Evolutionary conservation across 2,329 filamentous ascomycete genomes (phyloP), one percentile per base, ranked within the genome.

Genomic region (Thelonectria olida): DNA sequence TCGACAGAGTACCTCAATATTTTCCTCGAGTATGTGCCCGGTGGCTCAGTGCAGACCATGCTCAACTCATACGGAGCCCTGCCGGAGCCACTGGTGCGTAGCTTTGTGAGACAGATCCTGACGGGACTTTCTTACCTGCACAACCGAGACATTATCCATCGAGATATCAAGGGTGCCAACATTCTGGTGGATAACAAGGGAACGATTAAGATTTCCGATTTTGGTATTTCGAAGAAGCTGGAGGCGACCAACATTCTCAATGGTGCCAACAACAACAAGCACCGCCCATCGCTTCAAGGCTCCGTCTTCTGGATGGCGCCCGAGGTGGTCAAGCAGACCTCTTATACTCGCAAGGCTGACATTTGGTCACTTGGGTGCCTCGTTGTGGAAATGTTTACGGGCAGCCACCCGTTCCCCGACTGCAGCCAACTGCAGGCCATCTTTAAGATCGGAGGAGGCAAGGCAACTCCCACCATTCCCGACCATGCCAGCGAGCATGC

Each of bases 301-400:
- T 97, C 93, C 23, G 96, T 99, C 53, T 99, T 97, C 81, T 99
- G 96, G 96, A 99, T 99, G 96, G 96, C 96, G 1, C 96, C 96
- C 8, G 96, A 99, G 81, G 96, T 99, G 19, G 96, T 99, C 64
- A 96, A 96, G 73, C 96, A 98, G 79, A 98, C 95, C 3, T 94
- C 93, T 6, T 97, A 99, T 80, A 98, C 95, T 5, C 93, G 95
- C 80, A 98, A 98, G 81, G 96, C 96, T 13, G 96, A 99, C 73
- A 99, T 99, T 70, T 99, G 96, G 96, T 97, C 93, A 45, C 86
- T 99, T 22, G 96, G 96, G 31, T 99, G 96, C 76, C 83, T 99
- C 52, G 93, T 99, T 13, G 95, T 99, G 22, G 96, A 99, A 82
- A 99, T 99, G 96, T 97, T 98, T 85, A 98, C 96, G 12, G 96